A percentile compares a stretch with the other conserved stretches of the same genome.
phyloP scores from a whole-genome alignment of 1,284 basidiomycete species.

The Ustilago nuda region DNA sequence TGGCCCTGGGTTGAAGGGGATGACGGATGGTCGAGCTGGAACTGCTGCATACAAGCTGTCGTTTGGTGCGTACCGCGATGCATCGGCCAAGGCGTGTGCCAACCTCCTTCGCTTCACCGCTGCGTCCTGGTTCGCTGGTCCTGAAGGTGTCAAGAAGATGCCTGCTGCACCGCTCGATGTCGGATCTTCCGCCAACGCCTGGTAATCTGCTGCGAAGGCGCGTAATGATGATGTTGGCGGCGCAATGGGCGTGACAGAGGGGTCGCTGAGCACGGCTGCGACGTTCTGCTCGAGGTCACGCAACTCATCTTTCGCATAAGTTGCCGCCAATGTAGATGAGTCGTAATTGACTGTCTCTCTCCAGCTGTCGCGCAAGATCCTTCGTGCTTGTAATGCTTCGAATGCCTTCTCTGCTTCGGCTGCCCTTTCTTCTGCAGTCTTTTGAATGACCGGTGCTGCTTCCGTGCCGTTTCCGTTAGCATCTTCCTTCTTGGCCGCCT shows the following conservation, averaged over 20 bases:
- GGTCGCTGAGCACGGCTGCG: slow-evolving; percentile 23
- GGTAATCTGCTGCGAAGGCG: slow-evolving; percentile 60
- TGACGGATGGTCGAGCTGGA: slow-evolving; percentile 50
- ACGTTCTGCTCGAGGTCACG: slow-evolving; percentile 35
- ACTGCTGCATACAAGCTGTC: slow-evolving; percentile 63
- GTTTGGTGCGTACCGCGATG: slow-evolving; percentile 57
- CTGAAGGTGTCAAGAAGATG: slow-evolving; percentile 54
- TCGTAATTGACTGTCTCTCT: slow-evolving; percentile 36
- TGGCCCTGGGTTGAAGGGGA: slow-evolving; percentile 56
- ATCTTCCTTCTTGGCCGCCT: slow-evolving; percentile 18
- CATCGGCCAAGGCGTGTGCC: slow-evolving; percentile 59
- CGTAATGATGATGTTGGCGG: slow-evolving; percentile 49
- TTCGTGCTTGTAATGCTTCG: slow-evolving; percentile 46
- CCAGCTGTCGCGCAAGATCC: slow-evolving; percentile 48
- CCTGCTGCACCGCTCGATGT: slow-evolving; percentile 38
- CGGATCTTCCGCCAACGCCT: slow-evolving; percentile 53
- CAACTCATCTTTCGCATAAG: slow-evolving; percentile 36
- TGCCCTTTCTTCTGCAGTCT: slow-evolving; percentile 49
- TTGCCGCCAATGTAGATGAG: slow-evolving; percentile 36
- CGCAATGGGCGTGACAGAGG: slow-evolving; percentile 28
- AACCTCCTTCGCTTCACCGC: slow-evolving; percentile 56
- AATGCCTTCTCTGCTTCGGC: slow-evolving; percentile 52
- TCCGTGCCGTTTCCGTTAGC: slow-evolving; percentile 17
- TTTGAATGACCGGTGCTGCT: slow-evolving; percentile 19
- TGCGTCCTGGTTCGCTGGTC: slow-evolving; percentile 47